These are phyloP conservation scores for Zizania palustris DNA, from an alignment of 202 grass and related monocot genomes.

Conservation along the genomic window DNA sequence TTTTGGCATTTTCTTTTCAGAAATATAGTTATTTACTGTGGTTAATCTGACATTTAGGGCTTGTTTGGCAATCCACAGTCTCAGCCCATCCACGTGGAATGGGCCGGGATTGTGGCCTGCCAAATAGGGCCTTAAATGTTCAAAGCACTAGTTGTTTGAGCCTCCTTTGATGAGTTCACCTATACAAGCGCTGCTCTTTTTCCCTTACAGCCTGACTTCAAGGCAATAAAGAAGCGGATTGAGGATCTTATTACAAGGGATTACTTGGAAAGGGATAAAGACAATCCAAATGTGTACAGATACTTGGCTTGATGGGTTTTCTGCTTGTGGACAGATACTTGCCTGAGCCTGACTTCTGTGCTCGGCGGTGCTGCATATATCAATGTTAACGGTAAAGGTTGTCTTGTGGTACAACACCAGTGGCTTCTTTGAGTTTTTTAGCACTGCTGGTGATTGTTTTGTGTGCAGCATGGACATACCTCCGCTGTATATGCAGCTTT, in stretches of 20 bases:
- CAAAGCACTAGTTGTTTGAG: background rate
- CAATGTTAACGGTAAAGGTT: background rate
- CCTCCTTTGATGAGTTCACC: constrained; percentile 21
- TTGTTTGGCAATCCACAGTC: no score
- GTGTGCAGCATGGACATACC: background rate
- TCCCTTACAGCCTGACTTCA: constrained; percentile 76
- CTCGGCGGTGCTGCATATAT: constrained; percentile 28
- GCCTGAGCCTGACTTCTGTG: background rate
- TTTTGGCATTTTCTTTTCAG: constrained; percentile 19
- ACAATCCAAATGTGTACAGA: constrained; percentile 69
- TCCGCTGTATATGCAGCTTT: constrained; percentile 28
- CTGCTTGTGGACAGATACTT: background rate
- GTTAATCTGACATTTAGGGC: background rate
- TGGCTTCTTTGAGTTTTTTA: constrained; percentile 13
- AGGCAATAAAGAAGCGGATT: constrained; percentile 90
- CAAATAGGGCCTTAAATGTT: background rate
- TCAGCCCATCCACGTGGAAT: no score
- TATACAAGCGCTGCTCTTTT: background rate
- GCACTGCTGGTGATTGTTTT: background rate
- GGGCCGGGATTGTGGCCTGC: no score
- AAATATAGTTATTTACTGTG: constrained; percentile 5
- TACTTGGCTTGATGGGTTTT: constrained; percentile 62
- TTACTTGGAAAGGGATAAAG: constrained; percentile 84
- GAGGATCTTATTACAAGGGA: constrained; percentile 86
- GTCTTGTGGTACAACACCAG: background rate